Evolutionary conservation across 352 stramenopile species (phyloP).

Genomic region (Phytophthora chlamydospora): DNA sequence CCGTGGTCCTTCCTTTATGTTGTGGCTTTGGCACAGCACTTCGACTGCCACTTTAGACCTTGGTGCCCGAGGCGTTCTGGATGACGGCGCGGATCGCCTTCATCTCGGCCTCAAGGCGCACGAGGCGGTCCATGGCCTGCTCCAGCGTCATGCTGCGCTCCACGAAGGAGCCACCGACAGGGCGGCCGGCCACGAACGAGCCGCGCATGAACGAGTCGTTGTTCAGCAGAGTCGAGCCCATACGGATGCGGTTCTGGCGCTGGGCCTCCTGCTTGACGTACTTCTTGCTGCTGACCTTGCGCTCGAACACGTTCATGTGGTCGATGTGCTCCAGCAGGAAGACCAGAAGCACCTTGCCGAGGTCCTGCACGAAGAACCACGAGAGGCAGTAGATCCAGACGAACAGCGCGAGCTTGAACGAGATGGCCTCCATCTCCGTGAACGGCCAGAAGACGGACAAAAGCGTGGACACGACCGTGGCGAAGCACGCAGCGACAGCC

Average conservation of each 20-base stretch:
- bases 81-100: conserved; percentile 74
- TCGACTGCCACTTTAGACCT: conserved; percentile 23
- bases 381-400: conserved; percentile 91
- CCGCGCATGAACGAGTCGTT: conserved; percentile 75
- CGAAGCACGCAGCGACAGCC: conserved; percentile 72
- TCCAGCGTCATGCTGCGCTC: conserved; percentile 72
- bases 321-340: conserved; percentile 66
- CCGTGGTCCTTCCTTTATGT: conserved; percentile 11
- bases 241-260: conserved; percentile 80
- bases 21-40: neutral
- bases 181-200: conserved; percentile 79
- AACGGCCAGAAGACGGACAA: conserved; percentile 89
- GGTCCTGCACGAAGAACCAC: conserved; percentile 90
- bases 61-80: conserved; percentile 47
- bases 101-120: conserved; percentile 68
- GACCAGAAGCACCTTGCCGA: conserved; percentile 71
- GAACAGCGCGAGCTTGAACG: conserved; percentile 69
- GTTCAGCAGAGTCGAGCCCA: conserved; percentile 66
- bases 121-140: conserved; percentile 76
- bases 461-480: conserved; percentile 81
- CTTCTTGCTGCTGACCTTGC: conserved; percentile 65
- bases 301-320: conserved; percentile 63
- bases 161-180: conserved; percentile 60
- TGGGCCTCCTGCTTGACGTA: conserved; percentile 67
- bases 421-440: conserved; percentile 78